phyloP scores from a whole-genome alignment of 23 red algal genomes.

The Gracilaria gracilis region DNA sequence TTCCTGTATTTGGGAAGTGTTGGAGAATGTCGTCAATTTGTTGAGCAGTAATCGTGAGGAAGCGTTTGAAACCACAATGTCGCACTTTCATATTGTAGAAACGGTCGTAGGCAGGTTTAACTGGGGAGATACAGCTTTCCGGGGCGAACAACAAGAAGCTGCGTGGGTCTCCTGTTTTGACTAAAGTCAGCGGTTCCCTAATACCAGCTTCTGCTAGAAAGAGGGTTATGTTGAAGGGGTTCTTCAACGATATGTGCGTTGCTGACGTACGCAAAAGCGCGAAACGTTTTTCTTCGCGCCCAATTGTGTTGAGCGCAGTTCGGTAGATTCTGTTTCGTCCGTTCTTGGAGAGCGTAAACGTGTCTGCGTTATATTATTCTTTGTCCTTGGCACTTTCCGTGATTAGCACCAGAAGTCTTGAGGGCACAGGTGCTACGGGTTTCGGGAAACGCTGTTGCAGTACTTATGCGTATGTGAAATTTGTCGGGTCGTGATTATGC shows the following conservation, averaged over 20 bases:
- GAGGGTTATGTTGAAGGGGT: background rate
- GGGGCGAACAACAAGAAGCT: background rate
- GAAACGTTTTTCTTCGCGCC: background rate
- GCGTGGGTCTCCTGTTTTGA: background rate
- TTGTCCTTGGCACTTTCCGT: background rate
- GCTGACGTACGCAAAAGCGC: background rate
- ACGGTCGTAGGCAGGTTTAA: background rate
- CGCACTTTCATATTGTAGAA: background rate
- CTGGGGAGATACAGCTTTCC: background rate
- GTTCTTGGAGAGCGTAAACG: background rate
- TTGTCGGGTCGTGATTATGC: too few relatives aligned
- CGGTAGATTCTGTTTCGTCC: background rate
- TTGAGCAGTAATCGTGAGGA: background rate
- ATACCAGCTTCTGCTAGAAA: background rate
- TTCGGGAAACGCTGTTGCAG: too few relatives aligned
- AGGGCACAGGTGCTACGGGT: background rate
- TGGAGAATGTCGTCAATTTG: background rate
- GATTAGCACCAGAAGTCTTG: background rate
- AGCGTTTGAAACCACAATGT: background rate
- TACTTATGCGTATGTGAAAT: too few relatives aligned
- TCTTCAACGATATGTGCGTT: background rate
- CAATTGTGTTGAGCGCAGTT: background rate
- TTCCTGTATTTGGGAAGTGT: background rate
- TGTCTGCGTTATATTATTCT: background rate
- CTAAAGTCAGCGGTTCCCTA: background rate